Base-by-base conservation (phyloP, 768 basidiomycete species). In the Hygrocybe punicea region DNA sequence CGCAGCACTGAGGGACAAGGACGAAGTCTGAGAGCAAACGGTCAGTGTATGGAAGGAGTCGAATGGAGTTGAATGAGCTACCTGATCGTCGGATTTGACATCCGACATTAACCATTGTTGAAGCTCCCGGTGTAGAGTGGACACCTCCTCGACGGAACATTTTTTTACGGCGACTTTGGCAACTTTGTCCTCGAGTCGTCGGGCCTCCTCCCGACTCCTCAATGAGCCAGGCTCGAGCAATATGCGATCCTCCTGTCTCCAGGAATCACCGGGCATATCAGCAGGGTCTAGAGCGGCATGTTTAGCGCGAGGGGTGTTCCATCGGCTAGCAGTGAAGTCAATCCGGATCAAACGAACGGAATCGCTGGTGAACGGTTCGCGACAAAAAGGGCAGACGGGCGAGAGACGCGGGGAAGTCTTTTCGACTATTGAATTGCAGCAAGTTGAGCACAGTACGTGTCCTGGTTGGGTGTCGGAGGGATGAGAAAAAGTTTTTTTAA, bases 311-410 rank as follows among this genome's bases (percentile, higher is more conserved):
- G 87, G 86, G 51, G 87, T 86, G 66, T 77, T 81, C 79, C 83
- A 86, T 63, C 86, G 86, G 66, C 80, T 85, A 58, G 83, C 74
- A 55, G 80, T 73, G 65, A 87, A 88, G 71, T 92, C 90, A 65
- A 89, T 83, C 59, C 89, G 89, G 71, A 92, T 86, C 67, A 89
- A 74, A 67, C 90, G 89, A 65, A 86, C 76, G 62, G 78, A 74
- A 70, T 87, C 84, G 68, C 73, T 70, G 57, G 81, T 77, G 71
- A 91, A 92, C 13, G 77, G 72, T 73, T 89, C 87, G 67, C 90
- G 86, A 74, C 90, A 92, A 76, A 91, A 91, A 62, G 90, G 90
- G 76, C 90, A 92, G 72, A 75, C 82, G 57, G 90, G 88, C n/a
- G 80, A 64, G 63, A 82, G 80, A 62, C 87, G 82, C 24, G 85